Evolutionary conservation across 257 asterid species (phyloP).

Genomic region (Apocynum venetum): DNA sequence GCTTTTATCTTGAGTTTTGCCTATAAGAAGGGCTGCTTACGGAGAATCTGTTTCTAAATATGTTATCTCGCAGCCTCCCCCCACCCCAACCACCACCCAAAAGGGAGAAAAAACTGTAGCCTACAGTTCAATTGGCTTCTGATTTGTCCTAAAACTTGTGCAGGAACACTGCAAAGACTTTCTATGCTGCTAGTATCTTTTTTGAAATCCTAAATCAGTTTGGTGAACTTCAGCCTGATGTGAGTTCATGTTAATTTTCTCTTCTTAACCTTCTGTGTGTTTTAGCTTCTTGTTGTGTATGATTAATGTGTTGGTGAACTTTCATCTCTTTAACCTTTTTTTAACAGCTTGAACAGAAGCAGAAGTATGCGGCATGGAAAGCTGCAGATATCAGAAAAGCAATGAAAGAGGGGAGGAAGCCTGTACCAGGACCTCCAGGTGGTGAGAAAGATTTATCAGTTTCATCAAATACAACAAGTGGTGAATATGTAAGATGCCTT

Average conservation of each 20-base stretch:
- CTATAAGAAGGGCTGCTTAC: neutral
- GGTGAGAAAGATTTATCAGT: conserved; percentile 52
- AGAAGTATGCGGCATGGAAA: conserved; percentile 96
- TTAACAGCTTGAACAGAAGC: conserved; percentile 90
- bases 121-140: neutral
- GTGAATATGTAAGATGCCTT: conserved; percentile 43
- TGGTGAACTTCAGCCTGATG: conserved; percentile 87
- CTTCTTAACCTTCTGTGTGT: neutral
- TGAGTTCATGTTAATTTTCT: conserved; percentile 34
- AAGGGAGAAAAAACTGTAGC: too few relatives aligned
- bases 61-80: too few relatives aligned
- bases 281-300: neutral
- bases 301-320: neutral
- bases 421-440: conserved; percentile 95
- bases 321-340: conserved; percentile 1
- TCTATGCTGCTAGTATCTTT: conserved; percentile 95
- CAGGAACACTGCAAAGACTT: conserved; percentile 98
- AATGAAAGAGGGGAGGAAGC: conserved; percentile 91
- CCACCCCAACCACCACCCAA: too few relatives aligned
- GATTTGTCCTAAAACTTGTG: neutral
- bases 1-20: neutral
- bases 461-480: conserved; percentile 38
- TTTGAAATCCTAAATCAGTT: conserved; percentile 89
- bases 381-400: conserved; percentile 99
- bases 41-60: neutral